Evolutionary conservation across 495 filamentous ascomycete genomes (phyloP), one percentile per base, ranked within the genome.

Genomic region (Hypoxylon lenormandii): DNA sequence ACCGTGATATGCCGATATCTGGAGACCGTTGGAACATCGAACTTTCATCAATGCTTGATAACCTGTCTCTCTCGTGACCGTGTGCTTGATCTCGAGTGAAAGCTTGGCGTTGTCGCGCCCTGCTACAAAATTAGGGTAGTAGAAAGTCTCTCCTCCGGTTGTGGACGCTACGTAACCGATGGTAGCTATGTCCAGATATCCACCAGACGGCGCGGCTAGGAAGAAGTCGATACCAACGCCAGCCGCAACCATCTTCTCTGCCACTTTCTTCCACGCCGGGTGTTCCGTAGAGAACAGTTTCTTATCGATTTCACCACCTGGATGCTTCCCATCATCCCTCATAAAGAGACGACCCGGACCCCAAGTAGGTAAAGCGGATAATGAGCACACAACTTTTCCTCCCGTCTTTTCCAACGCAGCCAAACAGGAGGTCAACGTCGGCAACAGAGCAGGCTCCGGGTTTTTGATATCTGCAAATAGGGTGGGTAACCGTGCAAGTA

Each of bases 31-130:
- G 6, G 93, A 97, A 79, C 95, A 99, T 45, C 95, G 90, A 53
- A 98, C 95, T 83, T 99, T 99, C 93, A 99, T 95, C 70, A 98
- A 84, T 6, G 93, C 92, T 80, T 97, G 94, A 74, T 94, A 99
- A 23, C 95, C 95, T 15, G 94, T 96, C 75, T 97, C 94, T 61
- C 95, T 84, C 1, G 88, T 92, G n/a, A 97, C 87, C 5, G 91
- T 89, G 73, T 97, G 95, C 57, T 88, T 85, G 67, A 99, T 85
- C 77, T 99, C 95, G 40, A 90, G 84, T 3, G 87, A 88, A n/a
- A 98, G 82, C 79, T 93, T 95, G 59, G 89, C 81, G 30, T 88
- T 86, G 75, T 99, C 95, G 12, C 95, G 87, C 4, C 91, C 91
- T 11, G 89, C 87, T 59, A 96, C 88, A 82, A 96, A 99, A 73